Evolutionary conservation across 2,329 filamentous ascomycete species (phyloP), one percentile per base, ranked within the genome.

Genomic region (Sarocladiaceae sp.): DNA sequence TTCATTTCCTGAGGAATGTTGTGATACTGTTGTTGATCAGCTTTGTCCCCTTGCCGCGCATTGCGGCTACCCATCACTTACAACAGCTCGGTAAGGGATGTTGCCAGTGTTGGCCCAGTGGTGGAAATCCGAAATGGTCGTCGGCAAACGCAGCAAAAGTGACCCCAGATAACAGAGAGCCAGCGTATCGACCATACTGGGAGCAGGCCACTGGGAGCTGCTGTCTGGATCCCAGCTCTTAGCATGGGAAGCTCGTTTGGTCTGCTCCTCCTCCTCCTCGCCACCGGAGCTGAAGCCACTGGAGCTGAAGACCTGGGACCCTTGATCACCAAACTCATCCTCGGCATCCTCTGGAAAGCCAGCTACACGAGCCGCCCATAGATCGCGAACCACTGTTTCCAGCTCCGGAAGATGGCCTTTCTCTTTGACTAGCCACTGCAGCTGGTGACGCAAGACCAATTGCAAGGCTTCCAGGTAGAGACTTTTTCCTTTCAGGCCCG

Each of bases 391-490:
- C 10, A 96, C 76, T 7, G 74, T 84, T 74, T 96, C 90, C 12
- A 97, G 75, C 60, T 96, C 87, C 4, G 74, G 67, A 1, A 86
- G 84, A 46, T 94, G 77, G 0, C 80, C 79, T 64, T 84, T 84
- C 5, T 77, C 72, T 20, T 80, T 72, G 13, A 96, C 73, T 26
- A 97, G 74, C 76, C 86, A 92, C 62, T 81, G 71, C 15, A 90
- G 72, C 71, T 97, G 93, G 63, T 87, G 89, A 65, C 91, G 84
- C 25, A 99, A 72, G 46, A 97, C 79, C 28, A 96, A 74, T 68
- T 97, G 93, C 54, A 95, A 80, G 57, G 83, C 87, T 64, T 96
- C 87, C 31, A 97, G 75, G 65, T 89, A 97, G 22, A 97, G 79
- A 56, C 87, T 82, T 57, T 84, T 82, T 13, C 87, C 93, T 51